Percentiles rank a stretch among this genome's conserved stretches.
phyloP scores from a whole-genome alignment of 2,329 filamentous ascomycete genomes.

The Chaetomium olivaceum region DNA sequence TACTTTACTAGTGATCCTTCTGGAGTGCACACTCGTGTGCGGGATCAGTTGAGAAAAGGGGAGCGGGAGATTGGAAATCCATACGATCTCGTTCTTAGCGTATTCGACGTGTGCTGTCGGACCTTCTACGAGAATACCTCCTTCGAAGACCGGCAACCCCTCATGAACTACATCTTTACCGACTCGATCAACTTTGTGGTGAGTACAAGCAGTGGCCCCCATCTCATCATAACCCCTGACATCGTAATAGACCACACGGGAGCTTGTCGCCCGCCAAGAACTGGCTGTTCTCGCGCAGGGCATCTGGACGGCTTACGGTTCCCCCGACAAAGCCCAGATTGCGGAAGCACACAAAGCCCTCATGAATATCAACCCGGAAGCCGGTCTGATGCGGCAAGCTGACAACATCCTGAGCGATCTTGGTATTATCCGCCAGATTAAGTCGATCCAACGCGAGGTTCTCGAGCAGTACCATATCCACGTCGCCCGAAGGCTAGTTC shows the following conservation, averaged over 20 bases:
- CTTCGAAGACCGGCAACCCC: not conserved
- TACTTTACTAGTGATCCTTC: not conserved
- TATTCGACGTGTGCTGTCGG: not conserved
- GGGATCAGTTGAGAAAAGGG: not conserved
- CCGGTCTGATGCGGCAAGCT: not conserved
- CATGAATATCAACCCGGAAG: not conserved
- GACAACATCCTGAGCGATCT: not conserved
- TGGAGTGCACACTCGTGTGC: not conserved
- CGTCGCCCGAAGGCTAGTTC: not conserved
- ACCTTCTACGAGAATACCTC: not conserved
- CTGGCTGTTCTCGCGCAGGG: not conserved
- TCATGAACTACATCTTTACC: not conserved
- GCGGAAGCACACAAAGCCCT: not conserved
- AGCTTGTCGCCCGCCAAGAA: not conserved
- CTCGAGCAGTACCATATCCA: not conserved
- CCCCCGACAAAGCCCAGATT: not conserved
- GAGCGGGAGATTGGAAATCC: not conserved
- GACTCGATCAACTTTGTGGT: conserved; percentile 1
- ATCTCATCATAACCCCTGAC: not conserved
- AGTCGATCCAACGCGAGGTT: not conserved
- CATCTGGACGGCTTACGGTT: not conserved
- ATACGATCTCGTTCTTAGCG: not conserved
- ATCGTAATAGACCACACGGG: not conserved
- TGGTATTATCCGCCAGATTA: not conserved
- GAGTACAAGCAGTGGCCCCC: not conserved